Evolutionary conservation across 2,329 filamentous ascomycete species (phyloP).

Genomic region (Ascocoryne sarcoides): DNA sequence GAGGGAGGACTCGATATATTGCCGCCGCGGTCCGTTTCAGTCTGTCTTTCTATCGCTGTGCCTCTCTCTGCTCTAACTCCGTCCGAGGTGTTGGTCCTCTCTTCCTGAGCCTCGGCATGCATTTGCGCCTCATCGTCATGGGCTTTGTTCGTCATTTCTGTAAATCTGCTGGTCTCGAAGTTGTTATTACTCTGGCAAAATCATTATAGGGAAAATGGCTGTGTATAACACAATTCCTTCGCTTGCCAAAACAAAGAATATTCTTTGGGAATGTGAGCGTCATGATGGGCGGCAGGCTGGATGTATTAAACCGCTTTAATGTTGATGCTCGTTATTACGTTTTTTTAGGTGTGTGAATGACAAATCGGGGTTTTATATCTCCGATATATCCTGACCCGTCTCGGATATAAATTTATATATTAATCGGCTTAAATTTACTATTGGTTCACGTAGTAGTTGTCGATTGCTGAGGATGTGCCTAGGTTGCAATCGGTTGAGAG

Average conservation of each 20-base stretch:
- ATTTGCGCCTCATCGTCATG: conserved; percentile 6
- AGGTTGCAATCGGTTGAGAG: no score
- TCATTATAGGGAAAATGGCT: background rate
- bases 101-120: conserved; percentile 4
- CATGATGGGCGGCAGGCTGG: background rate
- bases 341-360: background rate
- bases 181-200: background rate
- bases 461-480: no score
- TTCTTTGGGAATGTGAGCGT: background rate
- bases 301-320: background rate
- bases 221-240: background rate
- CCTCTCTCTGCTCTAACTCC: conserved; percentile 6
- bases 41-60: conserved; percentile 3
- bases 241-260: background rate
- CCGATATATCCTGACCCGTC: background rate
- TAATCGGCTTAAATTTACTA: no score
- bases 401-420: no score
- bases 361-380: background rate
- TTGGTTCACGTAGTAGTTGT: no score
- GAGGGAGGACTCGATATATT: conserved; percentile 1
- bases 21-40: background rate
- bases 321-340: background rate
- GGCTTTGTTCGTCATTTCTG: background rate
- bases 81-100: background rate
- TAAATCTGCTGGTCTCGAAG: background rate